Evolutionary conservation across 2,329 filamentous ascomycete genomes (phyloP), one percentile per base, ranked within the genome.

Genomic region (Mariannaea sp.): DNA sequence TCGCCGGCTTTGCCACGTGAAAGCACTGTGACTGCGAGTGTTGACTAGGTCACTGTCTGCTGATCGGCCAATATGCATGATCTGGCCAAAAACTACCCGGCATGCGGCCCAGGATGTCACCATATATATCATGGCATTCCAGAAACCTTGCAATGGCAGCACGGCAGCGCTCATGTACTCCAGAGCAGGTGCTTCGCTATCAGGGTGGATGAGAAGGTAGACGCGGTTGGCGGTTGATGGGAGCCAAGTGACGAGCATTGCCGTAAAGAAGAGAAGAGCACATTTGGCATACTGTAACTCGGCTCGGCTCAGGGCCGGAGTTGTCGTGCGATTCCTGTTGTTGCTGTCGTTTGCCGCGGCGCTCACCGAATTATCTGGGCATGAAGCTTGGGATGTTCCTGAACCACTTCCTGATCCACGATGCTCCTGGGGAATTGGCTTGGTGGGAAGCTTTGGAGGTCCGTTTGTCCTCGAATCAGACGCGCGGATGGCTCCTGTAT

Each of bases 121-220:
- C 10, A 83, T 70, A 69, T 92, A 92, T 55, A 92, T 88, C 45
- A 86, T 66, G 16, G 83, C 81, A 67, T 92, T 92, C 87, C 88
- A 92, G 64, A 90, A 87, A 0, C 89, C 89, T 66, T 92, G 89
- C 1, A 90, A 75, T 0, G 89, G 88, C 7, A 92, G 76, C 0
- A 92, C 88, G n/a, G 88, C 75, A 0, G 85, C 82, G 13, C 86
- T 84, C 42, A 83, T 78, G 63, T 86, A 82, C 62, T 88, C 83
- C 19, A 92, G 77, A 0, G 76, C 73, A 44, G 83, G 78, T 3
- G 74, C 77, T 1, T 77, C 70, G 3, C 77, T 43, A 14, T 79
- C 71, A 0, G 77, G 73, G 61, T 85, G 75, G 5, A 81, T 74
- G n/a, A 89, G 74, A 7, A 81, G 81, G 70, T 87, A 90, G n/a